Evolutionary conservation across 768 basidiomycete genomes (phyloP), one percentile per base, ranked within the genome.

Genomic region (Leccinum olivaceopallidum): DNA sequence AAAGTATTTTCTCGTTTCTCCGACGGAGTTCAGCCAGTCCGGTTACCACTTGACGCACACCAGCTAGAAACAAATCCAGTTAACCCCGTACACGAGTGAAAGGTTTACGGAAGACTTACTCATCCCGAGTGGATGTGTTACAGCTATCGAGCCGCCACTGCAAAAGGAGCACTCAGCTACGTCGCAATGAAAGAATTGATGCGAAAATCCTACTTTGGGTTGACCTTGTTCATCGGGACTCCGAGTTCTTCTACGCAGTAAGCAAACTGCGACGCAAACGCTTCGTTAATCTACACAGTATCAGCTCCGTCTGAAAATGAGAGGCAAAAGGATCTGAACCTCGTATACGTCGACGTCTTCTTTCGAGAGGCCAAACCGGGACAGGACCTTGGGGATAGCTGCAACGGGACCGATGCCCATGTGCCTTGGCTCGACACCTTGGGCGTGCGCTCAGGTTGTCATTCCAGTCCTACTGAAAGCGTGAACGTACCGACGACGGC

Each of bases 231-330:
- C 18, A 90, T 85, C 2, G 88, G 85, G 50, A 96, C 80, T 28
- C 81, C 78, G 26, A 95, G 81, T 68, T 92, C 79, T 67, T 95
- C 89, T 8, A 95, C 86, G 56, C 92, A 95, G 75, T 94, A 90
- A n/a, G 90, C 92, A 61, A 93, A 95, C 70, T 96, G 94, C 1
- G 92, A 94, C 0, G 93, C 94, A 62, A 95, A 96, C 1, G 94
- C 94, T 74, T 95, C 90, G 59, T 94, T 93, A 63, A 92, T 89
- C 90, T 93, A 62, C 12, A 60, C 6, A 24, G 24, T 64, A 47
- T 53, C 16, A 64, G 36, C 24, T 53, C 48, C 56, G 53, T 56
- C 30, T 52, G 22, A 14, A 16, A 36, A 47, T 1, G 22, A 55
- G 13, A 18, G 2, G 5, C 7, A 6, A 22, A 37, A 18, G n/a